phyloP scores from a whole-genome alignment of 345 rosid species.

The Pistacia integerrima region DNA sequence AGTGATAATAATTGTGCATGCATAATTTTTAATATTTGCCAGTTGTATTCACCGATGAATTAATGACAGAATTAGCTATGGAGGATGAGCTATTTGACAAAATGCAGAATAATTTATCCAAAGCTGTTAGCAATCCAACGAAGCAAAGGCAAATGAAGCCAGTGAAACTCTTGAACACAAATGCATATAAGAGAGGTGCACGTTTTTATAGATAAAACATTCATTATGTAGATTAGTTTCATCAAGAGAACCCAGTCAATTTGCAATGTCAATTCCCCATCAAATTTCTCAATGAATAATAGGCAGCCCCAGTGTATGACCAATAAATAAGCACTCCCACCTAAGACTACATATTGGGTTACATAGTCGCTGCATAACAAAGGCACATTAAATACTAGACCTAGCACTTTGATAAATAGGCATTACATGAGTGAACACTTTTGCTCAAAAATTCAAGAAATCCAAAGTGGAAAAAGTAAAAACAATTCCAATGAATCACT shows the following conservation, averaged over 20 bases:
- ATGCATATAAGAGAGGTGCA: no score
- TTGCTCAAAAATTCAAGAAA: not conserved
- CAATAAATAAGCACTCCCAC: not conserved
- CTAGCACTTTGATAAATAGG: not conserved
- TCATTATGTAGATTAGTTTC: not conserved
- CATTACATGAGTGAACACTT: not conserved
- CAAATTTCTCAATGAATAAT: not conserved
- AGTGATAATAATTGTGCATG: not conserved
- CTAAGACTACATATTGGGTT: not conserved
- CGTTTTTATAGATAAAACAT: no score
- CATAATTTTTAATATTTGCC: not conserved
- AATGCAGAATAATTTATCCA: not conserved
- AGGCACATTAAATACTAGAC: not conserved
- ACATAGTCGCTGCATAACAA: not conserved
- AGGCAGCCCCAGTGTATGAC: not conserved
- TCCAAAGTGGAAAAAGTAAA: not conserved
- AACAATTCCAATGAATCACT: not conserved
- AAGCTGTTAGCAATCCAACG: not conserved
- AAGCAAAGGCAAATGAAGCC: no score
- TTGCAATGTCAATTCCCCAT: not conserved
- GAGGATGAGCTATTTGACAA: not conserved
- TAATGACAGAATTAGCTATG: no score
- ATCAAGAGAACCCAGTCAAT: not conserved
- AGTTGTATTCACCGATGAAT: no score
- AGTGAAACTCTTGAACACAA: not conserved